Evolutionary conservation across 257 asterid genomes (phyloP).

Genomic region (Solanum arcanum): DNA sequence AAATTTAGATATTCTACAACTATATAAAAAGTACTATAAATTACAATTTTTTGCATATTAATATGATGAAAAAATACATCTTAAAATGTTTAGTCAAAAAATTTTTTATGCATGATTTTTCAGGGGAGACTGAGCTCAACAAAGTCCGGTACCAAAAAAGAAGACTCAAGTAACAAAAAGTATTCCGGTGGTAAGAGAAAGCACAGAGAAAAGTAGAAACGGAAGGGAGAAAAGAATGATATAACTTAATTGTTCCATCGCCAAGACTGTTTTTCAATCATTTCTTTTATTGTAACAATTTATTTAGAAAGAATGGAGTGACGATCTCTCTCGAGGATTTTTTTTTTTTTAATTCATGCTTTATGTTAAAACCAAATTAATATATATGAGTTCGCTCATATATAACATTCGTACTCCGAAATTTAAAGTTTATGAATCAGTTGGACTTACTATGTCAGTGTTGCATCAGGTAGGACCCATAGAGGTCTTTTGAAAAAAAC

Average conservation of each 20-base stretch:
- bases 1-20: too few relatives aligned
- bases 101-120: background rate
- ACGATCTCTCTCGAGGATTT: background rate
- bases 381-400: background rate
- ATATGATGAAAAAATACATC: too few relatives aligned
- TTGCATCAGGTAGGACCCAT: too few relatives aligned
- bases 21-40: too few relatives aligned
- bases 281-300: too few relatives aligned
- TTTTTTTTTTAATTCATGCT: background rate
- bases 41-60: too few relatives aligned
- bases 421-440: too few relatives aligned
- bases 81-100: too few relatives aligned
- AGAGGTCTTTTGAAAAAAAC: too few relatives aligned
- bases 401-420: too few relatives aligned
- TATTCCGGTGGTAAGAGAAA: background rate
- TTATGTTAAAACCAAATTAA: background rate
- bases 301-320: background rate
- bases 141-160: background rate
- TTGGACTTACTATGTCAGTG: too few relatives aligned
- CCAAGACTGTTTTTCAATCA: background rate
- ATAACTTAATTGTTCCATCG: background rate
- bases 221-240: background rate
- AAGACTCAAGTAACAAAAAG: background rate
- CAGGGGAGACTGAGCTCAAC: background rate
- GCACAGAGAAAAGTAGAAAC: too few relatives aligned